Conservation (phyloP, 148 eudicot genomes). For the Simmondsia chinensis region DNA sequence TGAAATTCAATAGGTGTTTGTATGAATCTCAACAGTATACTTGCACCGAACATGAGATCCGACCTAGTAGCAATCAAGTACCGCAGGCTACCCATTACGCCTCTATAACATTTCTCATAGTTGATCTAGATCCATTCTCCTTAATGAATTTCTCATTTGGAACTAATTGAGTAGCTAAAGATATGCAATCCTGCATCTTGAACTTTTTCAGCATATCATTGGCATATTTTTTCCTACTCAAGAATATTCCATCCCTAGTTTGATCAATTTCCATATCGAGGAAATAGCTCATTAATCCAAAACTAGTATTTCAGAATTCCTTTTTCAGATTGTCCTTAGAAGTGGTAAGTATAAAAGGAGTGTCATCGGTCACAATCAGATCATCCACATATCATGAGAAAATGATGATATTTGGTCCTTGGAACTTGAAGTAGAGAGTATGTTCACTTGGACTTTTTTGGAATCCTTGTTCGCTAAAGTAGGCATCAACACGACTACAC, state of each 20-base stretch:
- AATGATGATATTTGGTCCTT: too few species aligned
- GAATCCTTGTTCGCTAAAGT: too few species aligned
- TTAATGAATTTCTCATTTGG: not conserved
- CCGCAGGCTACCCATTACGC: not conserved
- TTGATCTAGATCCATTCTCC: not conserved
- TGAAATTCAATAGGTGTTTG: not conserved
- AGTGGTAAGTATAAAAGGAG: not conserved
- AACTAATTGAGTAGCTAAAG: not conserved
- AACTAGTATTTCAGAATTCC: not conserved
- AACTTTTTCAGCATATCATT: not conserved
- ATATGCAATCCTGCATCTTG: not conserved
- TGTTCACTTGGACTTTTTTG: too few species aligned
- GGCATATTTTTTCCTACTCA: not conserved
- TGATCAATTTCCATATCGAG: too few species aligned
- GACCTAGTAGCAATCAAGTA: not conserved
- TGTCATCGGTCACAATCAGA: not conserved
- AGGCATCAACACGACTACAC: too few species aligned
- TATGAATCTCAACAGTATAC: not conserved
- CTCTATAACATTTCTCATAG: not conserved
- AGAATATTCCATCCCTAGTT: not conserved
- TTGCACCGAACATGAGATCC: not conserved
- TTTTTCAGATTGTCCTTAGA: not conserved
- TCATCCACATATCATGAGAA: not conserved
- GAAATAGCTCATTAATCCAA: not conserved
- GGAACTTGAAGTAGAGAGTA: too few species aligned